Conservation (phyloP, 2,329 filamentous ascomycete genomes). For the Exserohilum rostratum region DNA sequence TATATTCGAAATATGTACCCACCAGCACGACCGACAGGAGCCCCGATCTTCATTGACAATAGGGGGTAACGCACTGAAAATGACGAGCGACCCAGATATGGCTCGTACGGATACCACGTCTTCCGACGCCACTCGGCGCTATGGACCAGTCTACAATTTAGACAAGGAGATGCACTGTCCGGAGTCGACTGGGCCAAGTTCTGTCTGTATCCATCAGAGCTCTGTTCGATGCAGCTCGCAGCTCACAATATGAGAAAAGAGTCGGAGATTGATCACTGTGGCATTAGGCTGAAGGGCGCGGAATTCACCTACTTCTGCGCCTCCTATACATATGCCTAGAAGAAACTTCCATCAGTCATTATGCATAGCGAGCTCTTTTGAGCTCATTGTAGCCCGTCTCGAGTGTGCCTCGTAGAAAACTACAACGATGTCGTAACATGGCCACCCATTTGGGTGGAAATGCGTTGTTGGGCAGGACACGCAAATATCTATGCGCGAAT, state of each 20-base stretch:
- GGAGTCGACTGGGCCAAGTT: not conserved
- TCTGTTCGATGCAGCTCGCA: not conserved
- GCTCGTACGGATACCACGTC: too few relatives aligned
- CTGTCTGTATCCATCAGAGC: not conserved
- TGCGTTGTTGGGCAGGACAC: not conserved
- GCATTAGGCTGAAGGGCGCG: conserved; percentile 13
- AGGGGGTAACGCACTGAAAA: too few relatives aligned
- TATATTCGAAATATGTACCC: too few relatives aligned
- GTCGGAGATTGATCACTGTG: not conserved
- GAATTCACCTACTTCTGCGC: not conserved
- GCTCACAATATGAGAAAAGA: not conserved
- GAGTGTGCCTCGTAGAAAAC: not conserved
- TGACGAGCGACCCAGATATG: too few relatives aligned
- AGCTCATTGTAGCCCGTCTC: not conserved
- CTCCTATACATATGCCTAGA: conserved; percentile 11
- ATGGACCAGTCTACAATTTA: not conserved
- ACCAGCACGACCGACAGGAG: too few relatives aligned
- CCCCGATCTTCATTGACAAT: too few relatives aligned
- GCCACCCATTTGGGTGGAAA: not conserved
- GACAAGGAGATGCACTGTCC: not conserved
- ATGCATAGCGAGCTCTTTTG: not conserved
- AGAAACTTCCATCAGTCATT: conserved; percentile 5
- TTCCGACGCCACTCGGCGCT: too few relatives aligned
- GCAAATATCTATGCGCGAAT: not conserved
- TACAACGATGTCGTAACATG: not conserved